Evolutionary conservation across 2,329 filamentous ascomycete species (phyloP).

Genomic region (Aspergillus latus): DNA sequence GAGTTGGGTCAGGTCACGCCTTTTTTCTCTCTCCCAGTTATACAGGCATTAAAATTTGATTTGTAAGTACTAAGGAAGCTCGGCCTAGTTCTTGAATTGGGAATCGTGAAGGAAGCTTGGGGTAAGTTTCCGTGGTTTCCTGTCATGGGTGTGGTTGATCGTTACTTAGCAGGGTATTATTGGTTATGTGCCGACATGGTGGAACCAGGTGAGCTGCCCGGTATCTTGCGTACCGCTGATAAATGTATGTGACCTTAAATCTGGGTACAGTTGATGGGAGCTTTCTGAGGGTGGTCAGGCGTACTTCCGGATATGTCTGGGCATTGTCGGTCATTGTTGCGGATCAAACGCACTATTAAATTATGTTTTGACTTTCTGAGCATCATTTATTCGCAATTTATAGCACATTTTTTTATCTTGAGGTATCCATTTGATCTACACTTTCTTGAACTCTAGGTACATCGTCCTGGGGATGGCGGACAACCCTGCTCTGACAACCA

Average conservation of each 20-base stretch:
- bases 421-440: conserved; percentile 39
- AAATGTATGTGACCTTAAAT: too few species aligned
- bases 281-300: too few species aligned
- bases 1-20: too few species aligned
- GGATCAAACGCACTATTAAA: too few species aligned
- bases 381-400: background rate
- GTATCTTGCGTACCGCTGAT: too few species aligned
- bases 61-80: background rate
- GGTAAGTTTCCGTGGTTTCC: background rate
- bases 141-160: background rate
- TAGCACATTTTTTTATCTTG: conserved; percentile 17
- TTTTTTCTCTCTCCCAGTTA: too few species aligned
- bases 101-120: background rate
- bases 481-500: conserved; percentile 65
- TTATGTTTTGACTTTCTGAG: background rate
- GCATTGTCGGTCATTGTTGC: background rate
- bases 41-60: too few species aligned
- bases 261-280: too few species aligned
- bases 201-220: too few species aligned
- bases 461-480: conserved; percentile 5
- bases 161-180: background rate
- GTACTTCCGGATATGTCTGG: background rate
- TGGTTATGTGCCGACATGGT: too few species aligned
- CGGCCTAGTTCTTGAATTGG: background rate
- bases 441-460: conserved; percentile 17